Conservation (phyloP, 495 filamentous ascomycete species). For the Lophium mytilinum region DNA sequence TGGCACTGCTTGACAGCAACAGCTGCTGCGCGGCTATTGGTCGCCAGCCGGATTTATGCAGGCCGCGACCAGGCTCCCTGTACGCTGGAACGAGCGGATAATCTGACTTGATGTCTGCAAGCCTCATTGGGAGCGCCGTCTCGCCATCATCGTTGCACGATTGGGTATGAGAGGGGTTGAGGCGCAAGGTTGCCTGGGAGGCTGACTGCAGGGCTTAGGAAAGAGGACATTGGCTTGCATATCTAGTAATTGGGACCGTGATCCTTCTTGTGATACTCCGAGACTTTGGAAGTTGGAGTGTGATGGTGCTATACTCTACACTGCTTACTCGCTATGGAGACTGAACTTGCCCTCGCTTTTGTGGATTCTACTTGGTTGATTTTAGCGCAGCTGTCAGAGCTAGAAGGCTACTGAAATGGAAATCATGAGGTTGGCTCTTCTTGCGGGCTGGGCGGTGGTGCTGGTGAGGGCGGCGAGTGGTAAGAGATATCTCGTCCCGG, state of each 20-base stretch:
- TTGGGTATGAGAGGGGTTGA: background rate
- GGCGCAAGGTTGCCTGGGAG: background rate
- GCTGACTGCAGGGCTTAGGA: background rate
- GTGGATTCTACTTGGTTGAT: background rate
- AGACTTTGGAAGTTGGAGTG: background rate
- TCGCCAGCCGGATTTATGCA: too few relatives aligned
- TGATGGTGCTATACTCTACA: background rate
- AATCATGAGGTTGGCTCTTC: slow-evolving; percentile 7
- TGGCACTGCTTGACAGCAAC: too few relatives aligned
- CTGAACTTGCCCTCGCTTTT: background rate
- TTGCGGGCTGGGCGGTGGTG: slow-evolving; percentile 1
- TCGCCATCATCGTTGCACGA: background rate
- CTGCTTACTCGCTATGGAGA: background rate
- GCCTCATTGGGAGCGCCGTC: background rate
- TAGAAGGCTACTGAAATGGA: background rate
- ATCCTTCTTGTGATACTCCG: background rate
- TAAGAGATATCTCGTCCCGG: background rate
- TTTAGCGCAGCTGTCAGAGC: background rate
- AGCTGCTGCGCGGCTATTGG: too few relatives aligned
- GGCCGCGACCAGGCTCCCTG: background rate
- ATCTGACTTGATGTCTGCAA: background rate
- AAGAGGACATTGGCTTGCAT: background rate
- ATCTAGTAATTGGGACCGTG: background rate
- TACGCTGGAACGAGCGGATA: background rate
- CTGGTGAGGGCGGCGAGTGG: slow-evolving; percentile 3